Evolutionary conservation across 768 basidiomycete species (phyloP), one percentile per base, ranked within the genome.

Genomic region (Artomyces pyxidatus): DNA sequence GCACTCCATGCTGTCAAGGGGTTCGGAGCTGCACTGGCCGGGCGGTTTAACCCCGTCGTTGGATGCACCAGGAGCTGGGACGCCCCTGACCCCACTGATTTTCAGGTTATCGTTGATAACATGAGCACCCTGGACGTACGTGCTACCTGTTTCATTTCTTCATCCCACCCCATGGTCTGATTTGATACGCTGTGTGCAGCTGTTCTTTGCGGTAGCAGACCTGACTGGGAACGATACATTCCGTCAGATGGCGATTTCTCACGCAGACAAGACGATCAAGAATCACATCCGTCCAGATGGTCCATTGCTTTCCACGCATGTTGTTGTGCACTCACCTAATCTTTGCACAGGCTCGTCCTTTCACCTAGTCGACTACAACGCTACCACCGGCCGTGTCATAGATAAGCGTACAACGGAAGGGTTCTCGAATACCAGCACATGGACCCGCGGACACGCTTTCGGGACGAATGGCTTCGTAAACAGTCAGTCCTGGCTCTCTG

Each of bases 361-460:
- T 55, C 81, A 83, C 57, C 75, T 84, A 37, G 68, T 85, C 27
- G 77, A 81, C 49, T 85, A 84, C 66, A 75, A 83, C 58, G 69
- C 75, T n/a, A 80, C 73, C 1, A 83, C 79, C 4, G 84, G 83
- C 3, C 59, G 49, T 1, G 81, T 85, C 28, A 77, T 77, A 48
- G 62, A 65, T 49, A 77, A 73, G 57, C 65, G 72, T 37, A 85
- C 83, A 0, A 63, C 72, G 0, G 83, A 85, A 60, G 83, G 82
- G 0, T 84, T 69, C 57, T 67, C 81, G 17, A 74, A 84, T 30
- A 29, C 21, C 37, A 83, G 80, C 60, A 85, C 84, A 7, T 85
- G 83, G 84, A 73, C 80, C 42, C 75, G 83, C 22, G 84, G 83
- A 6, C 78, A 87, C 59, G 74, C 78, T 16, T 85, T 82, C 82